Base-by-base conservation (phyloP, 768 basidiomycete genomes). In the Phlegmacium glaucopus region DNA sequence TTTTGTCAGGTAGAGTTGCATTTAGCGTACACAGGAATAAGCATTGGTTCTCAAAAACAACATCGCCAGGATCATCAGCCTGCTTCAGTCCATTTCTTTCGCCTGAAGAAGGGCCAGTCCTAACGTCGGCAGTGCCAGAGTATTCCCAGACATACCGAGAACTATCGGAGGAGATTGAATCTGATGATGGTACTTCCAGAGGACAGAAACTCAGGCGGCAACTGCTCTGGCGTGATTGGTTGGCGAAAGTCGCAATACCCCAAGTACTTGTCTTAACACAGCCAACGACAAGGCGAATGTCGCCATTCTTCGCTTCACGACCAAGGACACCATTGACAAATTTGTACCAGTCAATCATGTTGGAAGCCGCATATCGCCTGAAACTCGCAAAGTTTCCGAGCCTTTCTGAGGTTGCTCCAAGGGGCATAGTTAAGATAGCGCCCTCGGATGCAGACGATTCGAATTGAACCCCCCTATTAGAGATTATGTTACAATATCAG, bases 221-320 rank as follows among this genome's bases (percentile, higher is more conserved):
- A 22, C 22, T 22, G 22, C 22, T 22, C 22, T 22, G 22, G 22
- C 22, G 22, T 22, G 22, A 22, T 22, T 22, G 22, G 29, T 41
- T 44, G 9, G 42, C 36, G 16, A 54, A 50, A 16, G 57, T 56
- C 9, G 61, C 61, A 25, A 58, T 58, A 9, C 55, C 61, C 61
- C 61, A 63, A 8, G 52, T 50, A 4, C 49, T 41, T 15, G 55
- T 55, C 40, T 63, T 62, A 40, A 60, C 57, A 30, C 54, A 54
- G 9, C 63, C 59, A 6, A 55, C 51, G 26, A 65, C 60, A 12
- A 65, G 56, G 34, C 61, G 55, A 10, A 65, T 29, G 13, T 63
- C 58, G 5, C 61, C 62, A 39, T 59, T 61, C 29, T 46, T 44
- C 12, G 50, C 48, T 17, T 44, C 44, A 12, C 58, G 47, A 3